A percentile compares a stretch with the other conserved stretches of the same genome.
Evolutionary conservation across 1,284 basidiomycete species (phyloP).

Genomic region (Trichosporon faecale): DNA sequence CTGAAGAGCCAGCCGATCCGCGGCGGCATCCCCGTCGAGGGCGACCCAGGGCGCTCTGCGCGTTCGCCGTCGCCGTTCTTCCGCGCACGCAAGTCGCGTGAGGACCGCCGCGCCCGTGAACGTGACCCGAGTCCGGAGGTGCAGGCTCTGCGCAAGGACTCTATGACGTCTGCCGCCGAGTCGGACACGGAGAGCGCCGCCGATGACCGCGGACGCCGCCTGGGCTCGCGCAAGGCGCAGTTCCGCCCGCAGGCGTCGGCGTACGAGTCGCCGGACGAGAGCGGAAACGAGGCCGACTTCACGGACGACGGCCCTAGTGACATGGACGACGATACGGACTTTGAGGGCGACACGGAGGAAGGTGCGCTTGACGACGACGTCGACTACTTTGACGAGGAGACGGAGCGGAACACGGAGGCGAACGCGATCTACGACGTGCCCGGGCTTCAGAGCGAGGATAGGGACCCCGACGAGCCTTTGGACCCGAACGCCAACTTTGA

Average conservation of each 20-base stretch:
- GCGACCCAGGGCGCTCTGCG: constrained; percentile 11
- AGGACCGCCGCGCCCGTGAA: constrained; percentile 50
- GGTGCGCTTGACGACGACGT: constrained; percentile 42
- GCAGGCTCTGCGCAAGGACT: constrained; percentile 62
- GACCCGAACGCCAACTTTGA: constrained; percentile 25
- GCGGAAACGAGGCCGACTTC: constrained; percentile 33
- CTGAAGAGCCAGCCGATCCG: constrained; percentile 11
- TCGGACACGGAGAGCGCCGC: constrained; percentile 55
- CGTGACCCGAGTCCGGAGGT: constrained; percentile 66
- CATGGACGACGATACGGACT: constrained; percentile 28
- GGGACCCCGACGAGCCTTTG: constrained; percentile 27
- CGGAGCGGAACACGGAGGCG: constrained; percentile 65
- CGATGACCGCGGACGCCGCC: constrained; percentile 48
- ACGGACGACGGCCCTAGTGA: constrained; percentile 51
- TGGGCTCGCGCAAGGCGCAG: background rate
- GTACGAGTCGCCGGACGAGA: constrained; percentile 42
- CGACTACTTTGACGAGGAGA: constrained; percentile 69
- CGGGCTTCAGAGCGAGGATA: constrained; percentile 37
- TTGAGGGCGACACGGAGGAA: constrained; percentile 53
- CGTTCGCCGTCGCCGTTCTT: constrained; percentile 50
- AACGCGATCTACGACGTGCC: constrained; percentile 58
- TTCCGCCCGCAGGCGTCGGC: constrained; percentile 51
- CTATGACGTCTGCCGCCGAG: constrained; percentile 62
- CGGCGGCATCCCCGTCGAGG: background rate
- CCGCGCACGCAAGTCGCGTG: constrained; percentile 43